Percentiles rank a stretch among this genome's conserved stretches.
Evolutionary conservation across 2,329 filamentous ascomycete species (phyloP).

Genomic region (Lachnellula subtilissima): DNA sequence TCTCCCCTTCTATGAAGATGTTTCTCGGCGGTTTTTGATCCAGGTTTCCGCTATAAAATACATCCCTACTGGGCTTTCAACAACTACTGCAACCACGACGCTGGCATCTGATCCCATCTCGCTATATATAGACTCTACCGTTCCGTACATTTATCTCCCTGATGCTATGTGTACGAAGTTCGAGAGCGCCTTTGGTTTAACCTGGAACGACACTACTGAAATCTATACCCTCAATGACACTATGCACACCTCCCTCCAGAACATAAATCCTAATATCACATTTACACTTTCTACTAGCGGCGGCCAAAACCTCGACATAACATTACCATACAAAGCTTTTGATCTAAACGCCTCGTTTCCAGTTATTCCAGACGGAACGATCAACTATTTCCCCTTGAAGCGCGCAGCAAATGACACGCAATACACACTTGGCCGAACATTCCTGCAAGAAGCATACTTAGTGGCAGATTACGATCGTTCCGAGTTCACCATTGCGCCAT

Average conservation of each 20-base stretch:
- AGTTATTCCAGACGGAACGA: conserved; percentile 11
- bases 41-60: no score
- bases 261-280: conserved; percentile 30
- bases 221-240: conserved; percentile 29
- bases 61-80: neutral
- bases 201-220: neutral
- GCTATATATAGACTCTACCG: neutral
- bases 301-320: conserved; percentile 25
- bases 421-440: conserved; percentile 34
- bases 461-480: conserved; percentile 34
- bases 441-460: conserved; percentile 35
- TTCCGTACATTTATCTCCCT: neutral
- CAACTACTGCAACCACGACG: neutral
- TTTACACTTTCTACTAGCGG: conserved; percentile 27
- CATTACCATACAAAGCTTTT: conserved; percentile 33
- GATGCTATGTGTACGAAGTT: neutral
- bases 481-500: conserved; percentile 31
- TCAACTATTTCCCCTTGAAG: conserved; percentile 35
- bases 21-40: neutral
- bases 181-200: neutral
- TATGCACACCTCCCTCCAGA: conserved; percentile 16
- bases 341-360: conserved; percentile 34
- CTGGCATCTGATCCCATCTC: neutral
- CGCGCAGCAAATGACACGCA: conserved; percentile 28
- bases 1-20: neutral